Evolutionary conservation across 2,329 filamentous ascomycete species (phyloP).

Genomic region (Fusarium guadeloupense): DNA sequence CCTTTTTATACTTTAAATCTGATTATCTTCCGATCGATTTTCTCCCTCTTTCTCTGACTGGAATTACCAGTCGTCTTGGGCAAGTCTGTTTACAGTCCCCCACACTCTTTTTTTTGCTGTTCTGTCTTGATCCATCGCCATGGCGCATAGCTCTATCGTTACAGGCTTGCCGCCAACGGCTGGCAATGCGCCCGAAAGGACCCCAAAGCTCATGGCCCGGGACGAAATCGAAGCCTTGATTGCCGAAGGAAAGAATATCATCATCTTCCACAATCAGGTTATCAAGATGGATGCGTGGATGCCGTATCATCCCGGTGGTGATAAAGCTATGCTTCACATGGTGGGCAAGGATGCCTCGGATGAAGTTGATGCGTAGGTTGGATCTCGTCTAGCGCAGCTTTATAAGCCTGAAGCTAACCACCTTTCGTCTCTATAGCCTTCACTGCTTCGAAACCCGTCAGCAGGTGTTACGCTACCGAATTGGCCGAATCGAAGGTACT

Average conservation of each 20-base stretch:
- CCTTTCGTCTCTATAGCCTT: constrained; percentile 62
- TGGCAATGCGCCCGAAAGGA: constrained; percentile 27
- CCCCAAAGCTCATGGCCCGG: constrained; percentile 52
- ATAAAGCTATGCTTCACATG: constrained; percentile 92
- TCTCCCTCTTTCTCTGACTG: background rate
- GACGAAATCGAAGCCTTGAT: constrained; percentile 74
- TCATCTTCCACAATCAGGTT: constrained; percentile 83
- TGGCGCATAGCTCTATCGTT: constrained; percentile 25
- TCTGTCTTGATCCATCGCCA: constrained; percentile 1
- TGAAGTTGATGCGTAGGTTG: constrained; percentile 83
- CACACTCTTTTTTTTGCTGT: background rate
- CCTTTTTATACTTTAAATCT: constrained; percentile 5
- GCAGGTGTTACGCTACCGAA: constrained; percentile 82
- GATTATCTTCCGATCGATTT: background rate
- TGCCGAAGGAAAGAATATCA: constrained; percentile 78
- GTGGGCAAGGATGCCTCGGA: constrained; percentile 93
- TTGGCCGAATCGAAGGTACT: constrained; percentile 80
- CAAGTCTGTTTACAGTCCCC: constrained; percentile 1
- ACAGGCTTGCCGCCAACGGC: constrained; percentile 35
- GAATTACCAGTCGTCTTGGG: background rate
- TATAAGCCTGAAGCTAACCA: constrained; percentile 12
- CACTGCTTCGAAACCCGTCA: constrained; percentile 81
- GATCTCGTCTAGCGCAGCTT: background rate
- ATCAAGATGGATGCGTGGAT: constrained; percentile 91
- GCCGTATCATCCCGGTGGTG: constrained; percentile 89